A percentile compares a stretch with the other conserved stretches of the same genome.
Evolutionary conservation across 345 rosid genomes (phyloP).

Genomic region (Euphorbia peplus): DNA sequence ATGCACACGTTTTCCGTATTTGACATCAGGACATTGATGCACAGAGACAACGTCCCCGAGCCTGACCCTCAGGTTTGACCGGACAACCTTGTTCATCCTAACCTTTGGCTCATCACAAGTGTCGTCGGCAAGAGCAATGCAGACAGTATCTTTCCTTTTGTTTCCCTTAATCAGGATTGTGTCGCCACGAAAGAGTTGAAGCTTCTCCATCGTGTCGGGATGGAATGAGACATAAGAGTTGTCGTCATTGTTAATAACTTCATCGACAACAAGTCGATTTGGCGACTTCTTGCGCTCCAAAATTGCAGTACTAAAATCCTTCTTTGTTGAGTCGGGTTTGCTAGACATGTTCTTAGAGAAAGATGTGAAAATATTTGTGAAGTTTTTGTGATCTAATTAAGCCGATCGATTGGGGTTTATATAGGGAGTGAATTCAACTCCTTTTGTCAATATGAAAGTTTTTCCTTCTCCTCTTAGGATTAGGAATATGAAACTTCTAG

Average conservation of each 20-base stretch:
- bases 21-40: no score
- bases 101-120: slow-evolving; percentile 29
- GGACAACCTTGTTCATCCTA: slow-evolving; percentile 32
- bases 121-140: slow-evolving; percentile 2
- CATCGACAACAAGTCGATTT: slow-evolving; percentile 87
- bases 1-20: slow-evolving; percentile 92
- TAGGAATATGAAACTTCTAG: no score
- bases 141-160: slow-evolving; percentile 5
- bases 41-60: slow-evolving; percentile 33
- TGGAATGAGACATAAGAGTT: slow-evolving; percentile 89
- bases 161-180: slow-evolving; percentile 78
- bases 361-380: no score
- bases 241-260: slow-evolving; percentile 80
- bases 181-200: slow-evolving; percentile 95
- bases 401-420: no score
- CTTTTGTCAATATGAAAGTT: no score
- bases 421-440: no score
- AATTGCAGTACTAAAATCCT: slow-evolving; percentile 87
- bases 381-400: no score
- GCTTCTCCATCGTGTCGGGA: slow-evolving; percentile 95
- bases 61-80: slow-evolving; percentile 31
- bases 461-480: no score
- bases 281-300: slow-evolving; percentile 87
- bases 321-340: no score
- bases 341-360: no score